A percentile compares a stretch with the other conserved stretches of the same genome.
Evolutionary conservation across 2,329 filamentous ascomycete species (phyloP).

Genomic region (Aspergillus ustus): DNA sequence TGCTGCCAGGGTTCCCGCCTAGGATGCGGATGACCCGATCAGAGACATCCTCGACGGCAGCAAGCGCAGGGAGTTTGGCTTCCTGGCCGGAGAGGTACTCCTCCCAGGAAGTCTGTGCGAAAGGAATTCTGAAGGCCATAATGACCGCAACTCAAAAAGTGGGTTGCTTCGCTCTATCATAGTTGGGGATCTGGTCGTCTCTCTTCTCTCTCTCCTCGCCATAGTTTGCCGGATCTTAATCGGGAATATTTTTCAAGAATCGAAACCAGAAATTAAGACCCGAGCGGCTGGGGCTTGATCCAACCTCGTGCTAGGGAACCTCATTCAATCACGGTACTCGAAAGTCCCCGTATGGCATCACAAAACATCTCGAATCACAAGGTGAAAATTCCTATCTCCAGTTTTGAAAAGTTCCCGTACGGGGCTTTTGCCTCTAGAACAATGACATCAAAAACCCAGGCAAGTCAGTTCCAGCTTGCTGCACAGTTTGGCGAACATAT

Average conservation of each 20-base stretch:
- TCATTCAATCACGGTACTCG: not conserved
- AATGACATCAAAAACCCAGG: constrained; percentile 14
- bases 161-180: not conserved
- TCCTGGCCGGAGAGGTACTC: constrained; percentile 21
- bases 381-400: not conserved
- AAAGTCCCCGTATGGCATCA: constrained; percentile 15
- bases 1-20: constrained; percentile 50
- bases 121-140: constrained; percentile 18
- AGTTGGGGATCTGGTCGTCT: not conserved
- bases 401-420: constrained; percentile 12
- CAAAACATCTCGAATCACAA: not conserved
- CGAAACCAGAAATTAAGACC: not conserved
- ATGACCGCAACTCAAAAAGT: not conserved
- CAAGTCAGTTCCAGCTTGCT: not conserved
- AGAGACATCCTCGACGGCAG: constrained; percentile 45
- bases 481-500: not conserved
- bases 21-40: constrained; percentile 47
- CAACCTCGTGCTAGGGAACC: not conserved
- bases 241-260: constrained; percentile 10
- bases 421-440: constrained; percentile 1
- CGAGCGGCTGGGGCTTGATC: not conserved
- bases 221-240: constrained; percentile 11
- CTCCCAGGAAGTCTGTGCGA: constrained; percentile 17
- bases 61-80: constrained; percentile 37
- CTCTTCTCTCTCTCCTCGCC: not conserved